Conservation (phyloP, 208 protist species). For the Acanthamoeba sp. region DNA sequence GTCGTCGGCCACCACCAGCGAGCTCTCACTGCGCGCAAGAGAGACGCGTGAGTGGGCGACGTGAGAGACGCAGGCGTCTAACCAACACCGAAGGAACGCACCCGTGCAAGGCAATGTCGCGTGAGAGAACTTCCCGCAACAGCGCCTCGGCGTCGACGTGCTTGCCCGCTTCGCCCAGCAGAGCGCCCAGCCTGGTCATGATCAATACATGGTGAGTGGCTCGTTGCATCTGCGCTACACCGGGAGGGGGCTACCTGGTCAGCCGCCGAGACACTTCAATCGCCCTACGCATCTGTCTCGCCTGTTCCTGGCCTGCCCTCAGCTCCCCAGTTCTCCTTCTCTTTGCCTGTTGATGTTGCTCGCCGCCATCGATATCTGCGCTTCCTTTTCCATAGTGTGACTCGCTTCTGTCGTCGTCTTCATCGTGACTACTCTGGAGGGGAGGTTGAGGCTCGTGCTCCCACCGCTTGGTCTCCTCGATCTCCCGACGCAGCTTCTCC, state of each 20-base stretch:
- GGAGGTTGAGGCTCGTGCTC: neutral
- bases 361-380: too few relatives aligned
- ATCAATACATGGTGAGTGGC: too few relatives aligned
- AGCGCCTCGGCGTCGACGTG: slow-evolving; percentile 8
- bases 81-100: neutral
- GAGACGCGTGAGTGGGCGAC: neutral
- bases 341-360: too few relatives aligned
- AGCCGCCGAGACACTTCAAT: neutral
- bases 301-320: too few relatives aligned
- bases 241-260: neutral
- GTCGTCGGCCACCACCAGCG: slow-evolving; percentile 22
- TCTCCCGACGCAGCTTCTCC: neutral
- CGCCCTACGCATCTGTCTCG: neutral
- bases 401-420: neutral
- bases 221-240: too few relatives aligned
- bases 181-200: neutral
- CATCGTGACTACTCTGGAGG: neutral
- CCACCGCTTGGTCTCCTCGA: slow-evolving; percentile 40
- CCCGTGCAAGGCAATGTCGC: neutral
- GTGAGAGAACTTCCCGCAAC: neutral
- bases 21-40: neutral
- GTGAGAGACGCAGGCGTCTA: neutral
- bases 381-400: too few relatives aligned
- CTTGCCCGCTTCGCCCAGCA: slow-evolving; percentile 48
- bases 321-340: too few relatives aligned